Conservation (phyloP, 257 asterid species). For the Nicotiana benthamiana region DNA sequence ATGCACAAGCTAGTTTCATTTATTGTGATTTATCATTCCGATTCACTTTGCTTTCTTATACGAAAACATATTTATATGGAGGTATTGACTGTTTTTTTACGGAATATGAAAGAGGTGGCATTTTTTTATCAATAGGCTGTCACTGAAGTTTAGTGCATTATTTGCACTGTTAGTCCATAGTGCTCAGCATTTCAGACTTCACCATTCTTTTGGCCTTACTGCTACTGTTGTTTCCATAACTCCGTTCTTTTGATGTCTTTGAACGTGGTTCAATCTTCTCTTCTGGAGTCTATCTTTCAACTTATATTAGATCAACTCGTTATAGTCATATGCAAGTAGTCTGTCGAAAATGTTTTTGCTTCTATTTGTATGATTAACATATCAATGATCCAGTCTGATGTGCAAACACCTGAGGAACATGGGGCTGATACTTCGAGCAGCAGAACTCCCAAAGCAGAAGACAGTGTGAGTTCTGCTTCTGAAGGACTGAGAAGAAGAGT, state of each 20-base stretch:
- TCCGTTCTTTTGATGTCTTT: neutral
- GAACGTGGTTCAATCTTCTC: neutral
- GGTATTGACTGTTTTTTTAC: neutral
- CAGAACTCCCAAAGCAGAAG: slow-evolving; percentile 45
- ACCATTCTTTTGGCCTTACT: neutral
- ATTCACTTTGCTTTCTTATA: neutral
- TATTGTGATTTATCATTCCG: neutral
- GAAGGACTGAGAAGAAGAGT: slow-evolving; percentile 78
- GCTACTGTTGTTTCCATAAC: neutral
- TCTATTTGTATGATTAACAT: slow-evolving; percentile 7
- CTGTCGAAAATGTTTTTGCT: neutral
- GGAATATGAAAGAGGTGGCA: neutral
- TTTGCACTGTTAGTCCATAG: neutral
- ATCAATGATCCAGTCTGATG: slow-evolving; percentile 33
- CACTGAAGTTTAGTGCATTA: neutral
- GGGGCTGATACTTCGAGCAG: slow-evolving; percentile 27
- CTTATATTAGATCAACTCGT: neutral
- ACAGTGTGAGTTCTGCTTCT: slow-evolving; percentile 36
- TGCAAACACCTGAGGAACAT: slow-evolving; percentile 32
- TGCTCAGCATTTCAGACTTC: neutral
- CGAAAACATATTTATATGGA: neutral
- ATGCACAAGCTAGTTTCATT: neutral
- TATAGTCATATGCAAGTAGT: neutral
- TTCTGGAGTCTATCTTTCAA: neutral
- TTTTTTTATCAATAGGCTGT: neutral